Evolutionary conservation across 2,329 filamentous ascomycete genomes (phyloP), one percentile per base, ranked within the genome.

Genomic region (Stromatinia cepivora): DNA sequence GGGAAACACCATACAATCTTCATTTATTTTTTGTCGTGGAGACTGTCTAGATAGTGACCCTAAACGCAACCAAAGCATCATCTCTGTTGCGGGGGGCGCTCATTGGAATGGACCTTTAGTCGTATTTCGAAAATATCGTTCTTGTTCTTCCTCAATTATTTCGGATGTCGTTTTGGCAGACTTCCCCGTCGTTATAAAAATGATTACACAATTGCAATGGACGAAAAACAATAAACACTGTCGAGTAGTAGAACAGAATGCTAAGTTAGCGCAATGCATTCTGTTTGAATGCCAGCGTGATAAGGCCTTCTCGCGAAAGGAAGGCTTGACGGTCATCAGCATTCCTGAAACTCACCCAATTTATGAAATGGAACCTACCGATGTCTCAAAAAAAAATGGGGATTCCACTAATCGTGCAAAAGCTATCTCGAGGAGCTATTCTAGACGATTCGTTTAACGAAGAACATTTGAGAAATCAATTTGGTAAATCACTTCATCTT

Each of bases 291-390:
- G 56, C 10, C 2, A 0, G 36, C 34, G 36, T 8, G 36, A 58
- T 28, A 0, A 25, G 9, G 10, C 10, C 3, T 9, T 2, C 7
- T 3, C 10, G 8, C 1, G 3, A n/a, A 5, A 17, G 17, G 22
- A 3, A 22, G 4, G 7, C 17, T 6, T 31, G 4, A 17, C 1
- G 11, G 7, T 1, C 20, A 1, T n/a, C 11, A 20, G 4, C n/a
- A 39, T 58, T n/a, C 34, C 56, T 22, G 56, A 17, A 15, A 10
- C n/a, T 15, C 34, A 42, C n/a, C 56, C 34, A 8, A 36, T 61
- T 17, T 31, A 46, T 8, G 39, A 31, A 11, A 28, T 22, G 17
- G 39, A 46, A n/a, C 42, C 39, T 13, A 61, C 58, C 4, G 4
- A 4, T 46, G 20, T 61, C 42, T 31, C 58, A 6, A 13, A n/a